These are phyloP conservation scores for Alternaria ventricosa DNA, from an alignment of 2,329 filamentous ascomycete genomes.

Conservation along the genomic window DNA sequence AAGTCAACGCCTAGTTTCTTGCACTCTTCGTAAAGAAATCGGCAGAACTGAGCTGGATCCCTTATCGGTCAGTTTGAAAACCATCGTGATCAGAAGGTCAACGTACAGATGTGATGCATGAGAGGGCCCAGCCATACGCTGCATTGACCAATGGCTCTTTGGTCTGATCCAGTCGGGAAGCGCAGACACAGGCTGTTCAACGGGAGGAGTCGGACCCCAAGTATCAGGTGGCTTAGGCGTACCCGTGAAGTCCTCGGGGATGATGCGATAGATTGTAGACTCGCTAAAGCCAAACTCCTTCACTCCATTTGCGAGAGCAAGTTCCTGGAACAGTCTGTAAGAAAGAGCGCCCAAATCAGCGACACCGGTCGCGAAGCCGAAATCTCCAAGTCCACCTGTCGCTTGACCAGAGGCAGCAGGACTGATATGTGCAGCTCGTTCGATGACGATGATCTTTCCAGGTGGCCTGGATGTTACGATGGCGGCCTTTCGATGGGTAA, in stretches of 20 bases:
- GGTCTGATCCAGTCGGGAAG: neutral
- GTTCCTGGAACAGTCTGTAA: neutral
- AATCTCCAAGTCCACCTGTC: neutral
- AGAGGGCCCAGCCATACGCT: neutral
- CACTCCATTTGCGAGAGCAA: neutral
- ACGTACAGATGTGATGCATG: neutral
- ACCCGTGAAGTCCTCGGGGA: neutral
- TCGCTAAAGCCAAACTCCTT: neutral
- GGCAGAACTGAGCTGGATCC: neutral
- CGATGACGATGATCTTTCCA: neutral
- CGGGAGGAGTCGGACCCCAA: neutral
- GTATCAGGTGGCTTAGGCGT: neutral
- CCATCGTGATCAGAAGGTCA: rapidly evolving
- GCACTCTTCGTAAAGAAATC: rapidly evolving
- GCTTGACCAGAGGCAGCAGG: neutral
- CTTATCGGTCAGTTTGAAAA: neutral
- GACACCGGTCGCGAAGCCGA: neutral
- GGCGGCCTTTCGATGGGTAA: neutral
- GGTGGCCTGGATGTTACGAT: neutral
- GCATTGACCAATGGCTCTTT: neutral
- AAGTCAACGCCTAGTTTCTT: neutral
- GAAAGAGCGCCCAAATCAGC: neutral
- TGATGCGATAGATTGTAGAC: neutral
- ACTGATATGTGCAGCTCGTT: neutral
- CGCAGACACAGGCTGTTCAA: neutral